A percentile compares a stretch with the other conserved stretches of the same genome.
phyloP scores from a whole-genome alignment of 2,329 filamentous ascomycete genomes.

The Epichloe uncinata region DNA sequence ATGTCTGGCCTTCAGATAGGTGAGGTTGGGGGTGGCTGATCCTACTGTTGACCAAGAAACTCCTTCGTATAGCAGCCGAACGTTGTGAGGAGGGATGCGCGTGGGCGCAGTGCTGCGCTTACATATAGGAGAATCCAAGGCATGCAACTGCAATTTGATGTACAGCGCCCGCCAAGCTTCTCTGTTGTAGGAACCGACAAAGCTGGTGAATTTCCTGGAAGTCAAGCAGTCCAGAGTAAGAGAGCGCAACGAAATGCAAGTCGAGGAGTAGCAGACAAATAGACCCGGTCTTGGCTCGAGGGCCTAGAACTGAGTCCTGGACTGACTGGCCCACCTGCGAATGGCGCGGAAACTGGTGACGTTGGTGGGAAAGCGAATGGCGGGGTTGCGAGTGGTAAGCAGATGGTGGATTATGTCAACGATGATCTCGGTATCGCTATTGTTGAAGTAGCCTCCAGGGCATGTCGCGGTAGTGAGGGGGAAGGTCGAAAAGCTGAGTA shows the following conservation, averaged over 20 bases:
- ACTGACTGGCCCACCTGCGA: neutral
- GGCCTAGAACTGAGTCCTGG: neutral
- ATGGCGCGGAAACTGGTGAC: neutral
- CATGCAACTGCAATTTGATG: neutral
- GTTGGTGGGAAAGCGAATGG: constrained; percentile 3
- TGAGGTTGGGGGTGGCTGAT: neutral
- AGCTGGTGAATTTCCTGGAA: neutral
- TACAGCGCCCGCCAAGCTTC: neutral
- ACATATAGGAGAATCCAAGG: neutral
- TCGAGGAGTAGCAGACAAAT: neutral
- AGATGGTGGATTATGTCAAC: neutral
- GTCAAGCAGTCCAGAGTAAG: neutral
- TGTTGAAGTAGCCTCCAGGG: constrained; percentile 3
- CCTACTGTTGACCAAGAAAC: neutral
- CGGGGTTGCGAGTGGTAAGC: neutral
- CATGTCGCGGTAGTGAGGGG: neutral
- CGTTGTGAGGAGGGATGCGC: neutral
- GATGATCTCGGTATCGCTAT: constrained; percentile 5
- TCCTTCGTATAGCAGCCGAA: neutral
- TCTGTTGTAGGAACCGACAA: neutral
- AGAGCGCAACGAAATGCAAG: neutral
- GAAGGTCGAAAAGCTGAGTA: neutral
- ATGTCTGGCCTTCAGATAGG: neutral
- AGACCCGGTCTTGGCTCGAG: constrained; percentile 1
- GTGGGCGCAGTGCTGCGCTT: neutral